Evolutionary conservation across 2,329 filamentous ascomycete species (phyloP).

Genomic region (Trichoderma atrobrunneum): DNA sequence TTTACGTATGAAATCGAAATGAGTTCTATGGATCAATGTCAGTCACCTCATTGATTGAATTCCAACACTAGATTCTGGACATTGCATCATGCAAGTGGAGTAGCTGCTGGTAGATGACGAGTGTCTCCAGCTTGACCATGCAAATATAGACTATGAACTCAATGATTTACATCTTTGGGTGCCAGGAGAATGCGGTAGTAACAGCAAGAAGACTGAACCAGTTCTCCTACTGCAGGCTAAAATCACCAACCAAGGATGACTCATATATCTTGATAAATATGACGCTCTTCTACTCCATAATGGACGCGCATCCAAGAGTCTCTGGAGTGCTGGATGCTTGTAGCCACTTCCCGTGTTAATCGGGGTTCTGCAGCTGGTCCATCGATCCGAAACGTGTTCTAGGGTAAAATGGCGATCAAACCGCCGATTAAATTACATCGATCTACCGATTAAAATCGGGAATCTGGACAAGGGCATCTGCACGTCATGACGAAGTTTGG

Average conservation of each 20-base stretch:
- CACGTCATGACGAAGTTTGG: background rate
- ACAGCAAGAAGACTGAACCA: background rate
- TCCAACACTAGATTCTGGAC: background rate
- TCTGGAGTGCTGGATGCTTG: background rate
- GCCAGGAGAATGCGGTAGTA: background rate
- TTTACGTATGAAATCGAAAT: background rate
- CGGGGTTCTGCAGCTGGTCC: too few species aligned
- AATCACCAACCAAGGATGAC: background rate
- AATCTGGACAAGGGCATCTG: background rate
- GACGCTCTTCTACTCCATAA: background rate
- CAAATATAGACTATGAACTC: background rate
- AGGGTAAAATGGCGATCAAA: background rate
- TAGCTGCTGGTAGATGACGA: background rate
- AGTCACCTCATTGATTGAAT: background rate
- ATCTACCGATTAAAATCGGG: background rate
- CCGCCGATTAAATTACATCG: background rate
- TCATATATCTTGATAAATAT: background rate
- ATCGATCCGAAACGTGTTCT: background rate
- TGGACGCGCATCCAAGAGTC: background rate
- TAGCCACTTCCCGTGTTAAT: background rate
- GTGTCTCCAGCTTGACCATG: background rate
- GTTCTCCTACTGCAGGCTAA: background rate
- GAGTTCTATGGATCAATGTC: background rate
- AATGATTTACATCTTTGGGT: background rate
- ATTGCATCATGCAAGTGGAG: background rate